Conservation (phyloP, 805 yeast genomes). For the Cyberlindnera veronae region DNA sequence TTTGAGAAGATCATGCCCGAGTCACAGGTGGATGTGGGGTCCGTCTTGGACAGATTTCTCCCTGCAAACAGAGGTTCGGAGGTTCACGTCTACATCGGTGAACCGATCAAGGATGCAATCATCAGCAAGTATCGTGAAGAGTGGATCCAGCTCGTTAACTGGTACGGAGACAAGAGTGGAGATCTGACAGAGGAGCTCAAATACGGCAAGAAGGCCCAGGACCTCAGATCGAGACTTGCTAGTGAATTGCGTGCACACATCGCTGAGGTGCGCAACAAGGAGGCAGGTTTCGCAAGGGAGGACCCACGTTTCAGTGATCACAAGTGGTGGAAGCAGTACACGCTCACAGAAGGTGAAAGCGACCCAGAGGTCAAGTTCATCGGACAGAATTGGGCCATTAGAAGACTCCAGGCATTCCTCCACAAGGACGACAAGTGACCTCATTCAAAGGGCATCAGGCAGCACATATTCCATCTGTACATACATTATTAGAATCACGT, state of each 20-base stretch:
- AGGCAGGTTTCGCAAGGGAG: slow-evolving; percentile 50
- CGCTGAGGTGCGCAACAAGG: slow-evolving; percentile 38
- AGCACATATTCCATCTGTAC: background rate
- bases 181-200: slow-evolving; percentile 63
- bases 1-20: slow-evolving; percentile 88
- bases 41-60: slow-evolving; percentile 51
- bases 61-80: slow-evolving; percentile 67
- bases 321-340: slow-evolving; percentile 70
- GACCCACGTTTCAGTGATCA: slow-evolving; percentile 68
- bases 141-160: slow-evolving; percentile 64
- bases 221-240: slow-evolving; percentile 69
- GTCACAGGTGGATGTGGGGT: slow-evolving; percentile 40
- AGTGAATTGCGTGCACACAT: slow-evolving; percentile 63
- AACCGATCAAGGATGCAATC: slow-evolving; percentile 55
- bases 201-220: slow-evolving; percentile 59
- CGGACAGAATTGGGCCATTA: slow-evolving; percentile 82
- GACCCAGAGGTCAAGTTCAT: slow-evolving; percentile 68
- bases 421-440: slow-evolving; percentile 3
- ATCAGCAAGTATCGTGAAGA: slow-evolving; percentile 59
- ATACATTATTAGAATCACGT: too few species aligned
- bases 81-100: slow-evolving; percentile 68
- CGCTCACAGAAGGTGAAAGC: slow-evolving; percentile 58
- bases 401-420: slow-evolving; percentile 51
- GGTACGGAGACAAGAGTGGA: slow-evolving; percentile 50
- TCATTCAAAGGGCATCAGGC: background rate